Base-by-base conservation (phyloP, 2,329 filamentous ascomycete species). In the Fusarium verrucosum region DNA sequence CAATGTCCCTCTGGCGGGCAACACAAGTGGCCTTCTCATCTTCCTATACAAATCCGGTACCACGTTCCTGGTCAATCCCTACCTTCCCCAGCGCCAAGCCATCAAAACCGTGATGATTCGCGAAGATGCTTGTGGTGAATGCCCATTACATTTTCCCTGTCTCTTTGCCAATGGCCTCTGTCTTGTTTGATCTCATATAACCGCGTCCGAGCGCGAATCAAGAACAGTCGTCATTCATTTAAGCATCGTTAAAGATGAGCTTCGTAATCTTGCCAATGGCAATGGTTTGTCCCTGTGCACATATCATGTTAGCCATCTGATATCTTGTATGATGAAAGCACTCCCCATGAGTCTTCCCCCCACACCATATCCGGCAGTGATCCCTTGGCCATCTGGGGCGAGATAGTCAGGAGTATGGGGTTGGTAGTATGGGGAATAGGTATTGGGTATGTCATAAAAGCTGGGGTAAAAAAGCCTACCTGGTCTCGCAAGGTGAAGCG, bases 191-290 rank as follows among this genome's bases (percentile, higher is more conserved):
- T 38, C 32, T 65, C 26, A 55, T 28, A 56, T 54, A 43, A 25
- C 25, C 26, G 30, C 38, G 32, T 41, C 23, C 25, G 22, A 22
- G 17, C 41, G 36, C 43, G 22, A 37, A 46, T 50, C 38, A 50
- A 50, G 47, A 56, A 62, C 44, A 59, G 42, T 66, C 55, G 53
- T 69, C 30, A 58, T 69, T 69, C 58, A 67, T 69, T 70, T 71
- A 72, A 59, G 66, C 49, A 11, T 72, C 70, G 54, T 80, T 77
- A 9, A 74, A 80, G 71, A 87, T 83, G 65, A 99, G 86, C 85
- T 94, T 97, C 59, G 92, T 97, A 77, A 99, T 96, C 87, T 99
- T 99, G 74, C 95, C 95, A 81, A 99, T 99, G 54, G 95, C 95
- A 82, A 99, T 97, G 1, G 95, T 99, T 91, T 98, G 94, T 72